Evolutionary conservation across 148 eudicot species (phyloP), one percentile per base, ranked within the genome.

Genomic region (Suaeda aralocaspica): DNA sequence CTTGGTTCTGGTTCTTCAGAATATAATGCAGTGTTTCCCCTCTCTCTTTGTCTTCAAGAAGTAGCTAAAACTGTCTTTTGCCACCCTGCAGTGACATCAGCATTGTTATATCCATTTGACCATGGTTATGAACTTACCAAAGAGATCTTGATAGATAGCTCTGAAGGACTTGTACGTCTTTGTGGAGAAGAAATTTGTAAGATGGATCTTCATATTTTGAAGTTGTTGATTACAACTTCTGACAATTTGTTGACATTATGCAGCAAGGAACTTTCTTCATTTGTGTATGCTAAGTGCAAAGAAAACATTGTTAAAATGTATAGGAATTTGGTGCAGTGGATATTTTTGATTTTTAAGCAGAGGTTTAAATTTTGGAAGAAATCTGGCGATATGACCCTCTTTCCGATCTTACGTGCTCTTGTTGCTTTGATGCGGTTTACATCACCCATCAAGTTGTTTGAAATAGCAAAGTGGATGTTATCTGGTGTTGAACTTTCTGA

Each of bases 391-490:
- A 70, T 26, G 71, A 72, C 82, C 63, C 75, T 89, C 64, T 69
- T 86, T 48, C 93, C 93, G 22, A 66, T 84, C 63, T 78, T 91
- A 48, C 76, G 67, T 77, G 81, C 83, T 44, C 69, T 91, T 59
- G 82, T 84, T 77, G 67, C 72, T 77, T 81, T 89, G 74, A 76
- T 82, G 78, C 82, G 64, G 9, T 86, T 84, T 72, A 77, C 85
- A 59, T 82, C 97, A 73, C 99, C 99, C 48, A 72, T 74, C 71
- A 87, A 84, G 74, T 79, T 91, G 77, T 92, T 94, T 80, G 86
- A 87, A 64, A 72, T 91, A 71, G 93, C 79, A 70, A 72, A 77
- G 49, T 89, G 95, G 95, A 78, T 87, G 74, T 65, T 94, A 42
- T 70, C 80, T 65, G 77, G 64, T 76, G 77, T 78, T 67, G 81